Evolutionary conservation across 2,329 filamentous ascomycete species (phyloP), one percentile per base, ranked within the genome.

Genomic region (Myriosclerotinia duriaeana): DNA sequence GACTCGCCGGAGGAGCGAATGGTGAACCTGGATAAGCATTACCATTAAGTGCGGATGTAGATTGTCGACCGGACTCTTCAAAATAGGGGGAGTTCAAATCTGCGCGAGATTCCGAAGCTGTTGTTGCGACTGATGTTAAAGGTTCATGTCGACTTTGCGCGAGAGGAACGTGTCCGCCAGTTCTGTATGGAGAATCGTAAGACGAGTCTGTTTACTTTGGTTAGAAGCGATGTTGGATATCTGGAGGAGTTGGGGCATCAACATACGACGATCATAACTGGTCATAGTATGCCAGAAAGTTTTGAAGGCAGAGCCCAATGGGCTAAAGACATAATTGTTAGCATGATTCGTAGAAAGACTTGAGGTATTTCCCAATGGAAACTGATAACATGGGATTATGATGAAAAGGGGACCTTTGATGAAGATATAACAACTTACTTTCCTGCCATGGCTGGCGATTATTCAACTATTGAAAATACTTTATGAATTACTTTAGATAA

Each of bases 241-340:
- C 15, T 38, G 2, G 12, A 36, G 46, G 36, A 44, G 26, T 34
- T 26, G 50, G 58, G 64, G 38, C 38, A 26, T 63, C 68, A 62
- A 81, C 86, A 76, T 80, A 89, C 87, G 87, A 79, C 87, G 80
- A 78, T 89, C 87, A 81, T 89, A 82, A 73, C 86, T 89, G 79
- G 87, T 89, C 85, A 89, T 76, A 7, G 90, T 87, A 84, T 98
- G 95, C 95, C 95, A 99, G 81, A 99, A 94, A 69, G 90, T 91
- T 80, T 90, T 90, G 80, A 95, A 90, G 79, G 89, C 87, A 74
- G 85, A 85, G 74, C 87, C 84, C 76, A 94, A 79, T 75, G 89
- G 52, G 53, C 62, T 64, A 56, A 26, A 58, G 20, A 26, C 2
- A 38, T 20, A 4, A 15, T 17, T 8, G 30, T 64, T 50, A 64